Evolutionary conservation across 2,329 filamentous ascomycete genomes (phyloP).

Genomic region (Incumbomyces delicatus): DNA sequence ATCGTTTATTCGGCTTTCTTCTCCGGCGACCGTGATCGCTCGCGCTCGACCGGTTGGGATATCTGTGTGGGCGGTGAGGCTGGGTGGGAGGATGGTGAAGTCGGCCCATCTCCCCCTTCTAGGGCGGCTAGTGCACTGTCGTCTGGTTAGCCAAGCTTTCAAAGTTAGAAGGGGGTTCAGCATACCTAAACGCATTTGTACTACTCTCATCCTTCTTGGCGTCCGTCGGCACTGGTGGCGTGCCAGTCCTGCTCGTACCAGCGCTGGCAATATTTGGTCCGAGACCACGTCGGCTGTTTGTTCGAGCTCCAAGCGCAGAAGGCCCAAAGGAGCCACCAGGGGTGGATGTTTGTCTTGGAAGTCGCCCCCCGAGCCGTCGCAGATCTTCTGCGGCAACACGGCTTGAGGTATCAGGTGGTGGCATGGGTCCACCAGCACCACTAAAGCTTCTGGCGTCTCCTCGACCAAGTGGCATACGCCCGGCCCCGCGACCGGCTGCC

Average conservation of each 20-base stretch:
- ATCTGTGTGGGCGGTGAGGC: conserved; percentile 39
- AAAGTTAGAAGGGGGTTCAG: conserved; percentile 14
- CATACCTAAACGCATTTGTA: conserved; percentile 91
- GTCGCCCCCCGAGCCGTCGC: conserved; percentile 61
- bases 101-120: conserved; percentile 36
- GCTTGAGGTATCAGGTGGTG: conserved; percentile 57
- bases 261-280: conserved; percentile 69
- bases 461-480: conserved; percentile 65
- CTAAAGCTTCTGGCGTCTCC: conserved; percentile 82
- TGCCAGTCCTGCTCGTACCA: conserved; percentile 79
- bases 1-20: conserved; percentile 22
- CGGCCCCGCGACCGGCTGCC: conserved; percentile 50
- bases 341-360: conserved; percentile 51
- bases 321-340: conserved; percentile 57
- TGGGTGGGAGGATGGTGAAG: conserved; percentile 40
- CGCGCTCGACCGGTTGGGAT: conserved; percentile 36
- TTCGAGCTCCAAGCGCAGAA: conserved; percentile 76
- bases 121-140: conserved; percentile 38
- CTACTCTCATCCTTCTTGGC: conserved; percentile 54
- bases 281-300: conserved; percentile 71
- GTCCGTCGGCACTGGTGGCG: conserved; percentile 60
- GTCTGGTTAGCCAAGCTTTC: conserved; percentile 13
- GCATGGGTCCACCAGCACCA: conserved; percentile 58
- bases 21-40: conserved; percentile 34
- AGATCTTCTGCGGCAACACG: conserved; percentile 87